phyloP scores from a whole-genome alignment of 1,284 basidiomycete species.

The Fomes fomentarius region DNA sequence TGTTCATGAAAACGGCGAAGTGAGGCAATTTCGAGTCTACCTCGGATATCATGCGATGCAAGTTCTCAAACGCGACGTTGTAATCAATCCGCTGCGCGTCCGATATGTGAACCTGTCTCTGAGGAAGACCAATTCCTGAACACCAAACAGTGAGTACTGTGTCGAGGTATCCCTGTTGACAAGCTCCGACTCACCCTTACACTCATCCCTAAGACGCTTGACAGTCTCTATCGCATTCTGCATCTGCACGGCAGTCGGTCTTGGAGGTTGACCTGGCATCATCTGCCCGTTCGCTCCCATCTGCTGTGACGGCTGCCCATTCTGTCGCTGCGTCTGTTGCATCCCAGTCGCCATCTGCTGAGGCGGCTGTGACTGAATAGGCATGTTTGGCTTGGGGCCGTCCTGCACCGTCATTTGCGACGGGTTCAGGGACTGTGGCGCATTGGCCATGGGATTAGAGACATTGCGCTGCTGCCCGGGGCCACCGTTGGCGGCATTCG shows the following conservation, averaged over 20 bases:
- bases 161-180: no score
- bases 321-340: constrained; percentile 5
- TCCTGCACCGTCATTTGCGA: constrained; percentile 2
- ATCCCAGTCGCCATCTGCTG: background rate
- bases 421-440: background rate
- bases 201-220: constrained; percentile 32
- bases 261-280: background rate
- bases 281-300: constrained; percentile 1
- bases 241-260: constrained; percentile 37
- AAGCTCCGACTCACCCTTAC: constrained; percentile 16
- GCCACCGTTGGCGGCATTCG: no score
- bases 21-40: constrained; percentile 54
- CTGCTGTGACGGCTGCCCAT: constrained; percentile 4
- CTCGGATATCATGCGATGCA: constrained; percentile 46
- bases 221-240: constrained; percentile 36
- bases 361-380: background rate
- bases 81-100: constrained; percentile 56
- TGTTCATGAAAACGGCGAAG: constrained; percentile 47
- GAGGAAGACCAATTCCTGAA: background rate
- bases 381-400: background rate
- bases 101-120: constrained; percentile 35
- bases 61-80: constrained; percentile 49
- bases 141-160: no score
- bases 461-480: constrained; percentile 1
- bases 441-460: constrained; percentile 7